phyloP scores from a whole-genome alignment of 805 yeast species.

The Wickerhamiella alocasiicola region DNA sequence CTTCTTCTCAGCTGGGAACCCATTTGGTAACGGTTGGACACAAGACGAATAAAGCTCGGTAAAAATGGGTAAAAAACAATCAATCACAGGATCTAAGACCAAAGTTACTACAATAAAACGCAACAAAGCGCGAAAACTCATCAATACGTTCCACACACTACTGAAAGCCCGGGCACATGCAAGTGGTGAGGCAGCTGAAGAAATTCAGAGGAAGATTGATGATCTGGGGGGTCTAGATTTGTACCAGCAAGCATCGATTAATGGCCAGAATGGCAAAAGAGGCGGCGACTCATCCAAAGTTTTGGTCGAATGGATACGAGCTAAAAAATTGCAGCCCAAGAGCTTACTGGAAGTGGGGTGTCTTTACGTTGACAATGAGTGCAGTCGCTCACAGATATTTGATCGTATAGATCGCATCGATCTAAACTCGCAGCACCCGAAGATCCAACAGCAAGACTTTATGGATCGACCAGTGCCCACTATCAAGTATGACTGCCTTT shows the following conservation, averaged over 20 bases:
- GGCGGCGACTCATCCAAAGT: slow-evolving; percentile 90
- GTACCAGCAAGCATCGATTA: slow-evolving; percentile 75
- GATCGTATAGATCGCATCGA: slow-evolving; percentile 52
- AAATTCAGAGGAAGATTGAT: slow-evolving; percentile 28
- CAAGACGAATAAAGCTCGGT: neutral
- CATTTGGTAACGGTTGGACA: no score
- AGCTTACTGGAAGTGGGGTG: slow-evolving; percentile 76
- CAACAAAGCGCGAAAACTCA: slow-evolving; percentile 56
- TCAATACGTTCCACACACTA: slow-evolving; percentile 63
- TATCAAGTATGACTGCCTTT: slow-evolving; percentile 45
- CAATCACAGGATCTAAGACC: slow-evolving; percentile 13
- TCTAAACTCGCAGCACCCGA: slow-evolving; percentile 63
- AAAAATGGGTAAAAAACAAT: slow-evolving; percentile 3
- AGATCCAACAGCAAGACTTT: slow-evolving; percentile 67
- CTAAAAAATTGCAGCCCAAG: neutral
- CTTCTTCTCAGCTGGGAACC: no score
- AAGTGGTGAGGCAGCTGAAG: slow-evolving; percentile 13
- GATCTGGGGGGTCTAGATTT: slow-evolving; percentile 62
- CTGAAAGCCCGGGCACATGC: slow-evolving; percentile 37
- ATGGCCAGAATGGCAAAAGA: slow-evolving; percentile 63
- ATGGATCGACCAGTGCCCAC: slow-evolving; percentile 60
- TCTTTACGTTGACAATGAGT: slow-evolving; percentile 51
- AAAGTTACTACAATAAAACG: slow-evolving; percentile 44
- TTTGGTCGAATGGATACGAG: slow-evolving; percentile 58
- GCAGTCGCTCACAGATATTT: slow-evolving; percentile 48